Evolutionary conservation across 139 green algal genomes (phyloP), one percentile per base, ranked within the genome.

Genomic region (Chlorella sp.): DNA sequence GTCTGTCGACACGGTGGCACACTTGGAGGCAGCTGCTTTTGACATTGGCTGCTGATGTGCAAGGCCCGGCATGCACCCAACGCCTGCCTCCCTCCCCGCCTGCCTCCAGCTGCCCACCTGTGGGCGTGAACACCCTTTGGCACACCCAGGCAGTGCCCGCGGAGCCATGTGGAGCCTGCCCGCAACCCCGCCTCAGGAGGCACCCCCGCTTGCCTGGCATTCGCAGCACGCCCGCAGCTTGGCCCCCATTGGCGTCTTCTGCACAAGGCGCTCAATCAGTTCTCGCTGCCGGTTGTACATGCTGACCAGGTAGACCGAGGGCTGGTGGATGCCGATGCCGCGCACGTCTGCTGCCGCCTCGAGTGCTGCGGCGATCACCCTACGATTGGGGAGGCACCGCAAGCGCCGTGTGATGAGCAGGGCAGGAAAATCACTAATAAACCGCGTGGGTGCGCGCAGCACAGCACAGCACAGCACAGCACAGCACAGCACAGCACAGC

Each of bases 271-370:
- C 79, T 82, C 36, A n/a, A 82, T n/a, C 76, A 82, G 76, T 5
- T 82, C 76, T 14, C 76, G 76, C 82, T 86, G 82, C 60, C 12
- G 24, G 60, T 86, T 86, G 82, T 86, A 86, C 57, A 86, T 32
- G 57, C 34, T 77, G 34, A 86, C 57, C 19, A 86, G 19, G 82
- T 53, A 86, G 34, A 86, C n/a, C 11, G 82, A 57, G 60, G 82
- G 82, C 3, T 60, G 82, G 7, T 30, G 18, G n/a, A 86, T 34
- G 82, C 82, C 82, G 26, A 86, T 66, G 22, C 60, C 34, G 57
- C 60, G 82, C 82, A 86, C 57, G 9, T 76, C 57, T 11, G 9
- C 22, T 3, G 36, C 60, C 0, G 82, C 82, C 57, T 75, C 0
- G 30, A 26, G 18, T 0, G 82, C 82, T 7, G 60, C 82, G 48